Evolutionary conservation across 2,329 filamentous ascomycete species (phyloP), one percentile per base, ranked within the genome.

Genomic region (Fusarium odoratissimum): DNA sequence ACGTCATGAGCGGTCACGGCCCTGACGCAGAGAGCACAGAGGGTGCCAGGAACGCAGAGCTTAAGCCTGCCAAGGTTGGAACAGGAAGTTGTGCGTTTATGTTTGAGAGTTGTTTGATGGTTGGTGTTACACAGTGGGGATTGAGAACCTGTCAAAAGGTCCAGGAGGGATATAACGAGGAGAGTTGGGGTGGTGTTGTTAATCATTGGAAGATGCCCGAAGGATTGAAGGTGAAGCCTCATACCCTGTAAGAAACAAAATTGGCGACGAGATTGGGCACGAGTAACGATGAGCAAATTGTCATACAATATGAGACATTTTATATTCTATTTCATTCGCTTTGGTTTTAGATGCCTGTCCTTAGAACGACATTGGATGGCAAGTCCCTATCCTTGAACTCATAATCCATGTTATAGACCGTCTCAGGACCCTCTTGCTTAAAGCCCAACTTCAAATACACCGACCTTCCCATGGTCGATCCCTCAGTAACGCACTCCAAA

Each of bases 151-250:
- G 87, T 60, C 80, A 83, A 72, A 88, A 88, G 80, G 85, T 89
- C 21, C 88, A 90, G 83, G 86, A 90, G 73, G 89, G 89, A 63
- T 97, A 96, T 78, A 95, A 90, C 79, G 89, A 91, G 64, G 92
- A 97, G 84, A 95, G 93, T 79, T 97, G 94, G 94, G 90, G 86
- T 33, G 87, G 87, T 1, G 83, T 93, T 58, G 88, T 89, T 81
- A 86, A 90, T 46, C 89, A 92, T 78, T 93, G 91, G 86, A 82
- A 83, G 77, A 77, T 76, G 75, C 84, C 86, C 0, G 80, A 82
- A 40, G 83, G 80, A 2, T 62, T 75, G 37, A 68, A 79, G 64
- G 77, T 81, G 16, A 77, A 76, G 56, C 58, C 67, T 17, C 76
- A 78, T 41, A 66, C 74, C 21, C 54, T 74, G 6, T 75, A 28